Base-by-base conservation (phyloP, 768 basidiomycete genomes). In the Suillus fuscotomentosus region DNA sequence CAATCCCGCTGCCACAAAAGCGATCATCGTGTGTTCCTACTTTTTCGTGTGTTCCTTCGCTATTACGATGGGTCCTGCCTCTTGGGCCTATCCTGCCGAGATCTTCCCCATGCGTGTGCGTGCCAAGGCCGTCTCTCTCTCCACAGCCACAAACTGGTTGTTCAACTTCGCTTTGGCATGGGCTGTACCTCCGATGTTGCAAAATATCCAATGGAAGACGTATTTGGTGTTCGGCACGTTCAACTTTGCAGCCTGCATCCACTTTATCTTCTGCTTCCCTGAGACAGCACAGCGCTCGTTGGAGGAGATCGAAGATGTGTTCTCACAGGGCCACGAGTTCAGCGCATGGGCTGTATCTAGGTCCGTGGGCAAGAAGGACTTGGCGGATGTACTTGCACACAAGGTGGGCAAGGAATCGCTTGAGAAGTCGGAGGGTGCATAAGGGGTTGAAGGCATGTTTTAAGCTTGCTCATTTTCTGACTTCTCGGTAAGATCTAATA, bases 221-320 rank as follows among this genome's bases (percentile, higher is more conserved):
- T 92, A 91, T 76, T 90, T 90, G 76, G 86, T 91, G 73, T 91
- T 92, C 71, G 89, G 87, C 10, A 77, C 88, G 11, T 91, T 91
- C 84, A 90, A 90, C 80, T 86, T 89, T 64, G 85, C 87, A 1
- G 88, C 86, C 1, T 88, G 83, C 72, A 77, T 91, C 60, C 90
- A 91, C 69, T 79, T 92, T 65, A 79, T 88, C 70, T 91, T 92
- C 83, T 88, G 88, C 82, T 92, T 85, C 82, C 91, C 90, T 14
- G 91, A 92, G 75, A 91, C 90, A 3, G 86, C 86, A 15, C 86
- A 86, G 5, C 82, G 89, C 0, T 84, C 88, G 3, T 83, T 93
- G 10, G 91, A 93, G 75, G 91, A 93, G 74, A 82, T 92, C 48
- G 91, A 93, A 71, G 90, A 88, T 6, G 84, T 92, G 67, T 92